phyloP scores from a whole-genome alignment of 1,284 basidiomycete species.

The Papiliotrema fonsecae region DNA sequence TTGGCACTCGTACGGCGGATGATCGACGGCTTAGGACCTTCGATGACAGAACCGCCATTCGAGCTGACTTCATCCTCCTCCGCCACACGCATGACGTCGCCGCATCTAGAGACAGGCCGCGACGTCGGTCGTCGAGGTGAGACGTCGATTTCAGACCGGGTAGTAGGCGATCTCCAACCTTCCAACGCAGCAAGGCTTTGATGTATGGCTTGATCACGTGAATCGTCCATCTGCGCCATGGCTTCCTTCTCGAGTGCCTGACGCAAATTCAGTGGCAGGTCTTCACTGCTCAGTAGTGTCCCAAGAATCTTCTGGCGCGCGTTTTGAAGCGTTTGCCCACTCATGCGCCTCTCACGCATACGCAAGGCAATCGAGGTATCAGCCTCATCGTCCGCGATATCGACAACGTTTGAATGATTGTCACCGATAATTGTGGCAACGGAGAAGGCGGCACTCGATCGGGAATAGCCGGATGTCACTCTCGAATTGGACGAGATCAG shows the following conservation, averaged over 20 bases:
- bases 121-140: constrained; percentile 2
- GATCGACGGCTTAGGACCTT: constrained; percentile 9
- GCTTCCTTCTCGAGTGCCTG: neutral
- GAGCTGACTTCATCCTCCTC: constrained; percentile 25
- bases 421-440: constrained; percentile 27
- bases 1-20: constrained; percentile 19
- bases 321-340: constrained; percentile 38
- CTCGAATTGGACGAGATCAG: constrained; percentile 34
- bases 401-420: constrained; percentile 17
- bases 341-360: constrained; percentile 23
- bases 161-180: constrained; percentile 11
- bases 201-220: constrained; percentile 24
- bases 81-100: constrained; percentile 13
- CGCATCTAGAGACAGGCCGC: constrained; percentile 19
- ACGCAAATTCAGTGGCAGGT: constrained; percentile 16
- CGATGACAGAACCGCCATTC: neutral
- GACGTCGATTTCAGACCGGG: neutral
- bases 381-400: constrained; percentile 21
- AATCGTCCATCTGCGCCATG: constrained; percentile 13
- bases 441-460: constrained; percentile 30
- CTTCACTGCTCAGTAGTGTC: constrained; percentile 29
- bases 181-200: constrained; percentile 38
- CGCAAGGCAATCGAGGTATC: constrained; percentile 3
- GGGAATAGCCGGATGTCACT: constrained; percentile 33
- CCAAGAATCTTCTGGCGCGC: constrained; percentile 39